A percentile compares a stretch with the other conserved stretches of the same genome.
phyloP scores from a whole-genome alignment of 139 green algal species.

The Ettlia oleoabundans region DNA sequence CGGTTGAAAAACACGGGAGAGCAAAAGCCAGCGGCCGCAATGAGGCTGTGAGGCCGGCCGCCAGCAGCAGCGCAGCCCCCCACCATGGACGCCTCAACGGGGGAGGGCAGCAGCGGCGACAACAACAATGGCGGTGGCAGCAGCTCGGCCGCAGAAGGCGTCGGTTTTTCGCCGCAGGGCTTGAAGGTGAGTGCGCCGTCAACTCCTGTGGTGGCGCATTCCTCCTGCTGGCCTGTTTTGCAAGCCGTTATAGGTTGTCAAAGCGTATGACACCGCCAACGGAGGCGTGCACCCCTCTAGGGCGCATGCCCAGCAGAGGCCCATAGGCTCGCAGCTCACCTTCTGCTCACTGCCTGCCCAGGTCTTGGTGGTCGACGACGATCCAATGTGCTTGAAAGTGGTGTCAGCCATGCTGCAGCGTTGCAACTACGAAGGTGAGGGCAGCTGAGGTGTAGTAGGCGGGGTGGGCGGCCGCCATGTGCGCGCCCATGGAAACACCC shows the following conservation, averaged over 20 bases:
- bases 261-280: no score
- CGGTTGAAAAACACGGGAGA: no score
- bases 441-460: not conserved
- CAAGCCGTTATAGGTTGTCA: not conserved
- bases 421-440: constrained; percentile 87
- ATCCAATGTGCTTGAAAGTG: constrained; percentile 90
- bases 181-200: not conserved
- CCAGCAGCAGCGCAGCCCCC: no score
- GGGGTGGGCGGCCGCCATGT: no score
- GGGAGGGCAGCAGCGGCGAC: not conserved
- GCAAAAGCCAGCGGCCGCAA: not conserved
- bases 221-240: not conserved
- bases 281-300: no score
- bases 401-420: constrained; percentile 87
- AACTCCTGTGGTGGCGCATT: no score
- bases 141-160: not conserved
- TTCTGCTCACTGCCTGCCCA: no score
- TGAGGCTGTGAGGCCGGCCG: not conserved
- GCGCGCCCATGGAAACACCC: not conserved
- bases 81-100: not conserved
- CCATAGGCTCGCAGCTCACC: no score
- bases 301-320: no score
- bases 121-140: not conserved
- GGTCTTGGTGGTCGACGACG: constrained; percentile 94
- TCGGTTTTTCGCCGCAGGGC: not conserved